Percentiles rank a stretch among this genome's conserved stretches.
Evolutionary conservation across 805 yeast genomes (phyloP).

Genomic region (Schwanniomyces occidentalis): DNA sequence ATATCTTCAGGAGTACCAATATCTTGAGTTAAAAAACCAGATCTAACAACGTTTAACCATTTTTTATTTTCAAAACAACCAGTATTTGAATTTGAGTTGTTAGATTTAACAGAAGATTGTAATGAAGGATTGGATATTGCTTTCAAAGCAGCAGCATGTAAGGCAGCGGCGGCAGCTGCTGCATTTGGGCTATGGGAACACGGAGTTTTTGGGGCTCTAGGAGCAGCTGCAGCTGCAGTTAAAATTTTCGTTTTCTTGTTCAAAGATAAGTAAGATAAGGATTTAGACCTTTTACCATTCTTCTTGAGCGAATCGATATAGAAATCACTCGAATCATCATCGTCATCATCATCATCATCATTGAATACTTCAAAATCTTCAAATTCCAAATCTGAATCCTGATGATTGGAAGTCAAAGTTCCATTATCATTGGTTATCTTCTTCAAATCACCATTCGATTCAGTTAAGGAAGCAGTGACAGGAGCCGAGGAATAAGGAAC

Average conservation of each 20-base stretch:
- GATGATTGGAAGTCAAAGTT: conserved; percentile 5
- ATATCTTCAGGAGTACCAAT: conserved; percentile 79
- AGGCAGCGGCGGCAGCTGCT: conserved; percentile 74
- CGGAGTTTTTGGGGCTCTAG: conserved; percentile 67
- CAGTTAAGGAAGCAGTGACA: conserved; percentile 65
- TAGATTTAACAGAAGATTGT: conserved; percentile 20
- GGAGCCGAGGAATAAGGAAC: conserved; percentile 79
- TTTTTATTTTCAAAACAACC: conserved; percentile 43
- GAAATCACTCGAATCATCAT: conserved; percentile 35
- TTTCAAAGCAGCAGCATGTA: conserved; percentile 65
- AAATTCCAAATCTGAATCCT: conserved; percentile 44
- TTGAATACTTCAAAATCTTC: conserved; percentile 52
- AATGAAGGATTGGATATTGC: conserved; percentile 43
- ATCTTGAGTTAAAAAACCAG: conserved; percentile 76
- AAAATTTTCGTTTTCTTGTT: conserved; percentile 51
- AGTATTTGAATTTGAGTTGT: conserved; percentile 10
- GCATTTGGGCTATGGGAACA: conserved; percentile 59
- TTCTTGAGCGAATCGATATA: conserved; percentile 43
- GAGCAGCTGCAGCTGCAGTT: conserved; percentile 84
- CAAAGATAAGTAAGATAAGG: conserved; percentile 55
- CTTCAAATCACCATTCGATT: conserved; percentile 10
- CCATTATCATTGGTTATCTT: conserved; percentile 1
- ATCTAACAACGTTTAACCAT: conserved; percentile 73
- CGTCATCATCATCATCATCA: conserved; percentile 40
- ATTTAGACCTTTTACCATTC: conserved; percentile 60